Conservation (phyloP, 2,329 filamentous ascomycete genomes). For the Beauveria sp. region DNA sequence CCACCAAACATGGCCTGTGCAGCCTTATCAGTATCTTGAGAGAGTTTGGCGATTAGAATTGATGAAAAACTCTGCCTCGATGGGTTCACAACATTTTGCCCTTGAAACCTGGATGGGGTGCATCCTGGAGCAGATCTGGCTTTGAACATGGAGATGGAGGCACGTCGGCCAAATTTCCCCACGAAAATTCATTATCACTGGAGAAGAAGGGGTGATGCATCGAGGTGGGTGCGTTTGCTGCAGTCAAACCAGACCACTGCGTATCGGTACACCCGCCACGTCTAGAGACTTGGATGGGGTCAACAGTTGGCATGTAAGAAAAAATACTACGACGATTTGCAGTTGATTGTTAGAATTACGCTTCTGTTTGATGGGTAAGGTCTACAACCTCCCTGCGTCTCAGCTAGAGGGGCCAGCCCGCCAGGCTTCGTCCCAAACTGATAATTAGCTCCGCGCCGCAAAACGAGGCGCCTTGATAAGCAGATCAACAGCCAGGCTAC, state of each 20-base stretch:
- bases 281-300: too few relatives aligned
- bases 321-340: too few relatives aligned
- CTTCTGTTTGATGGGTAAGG: conserved; percentile 7
- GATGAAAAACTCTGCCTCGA: not conserved
- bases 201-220: not conserved
- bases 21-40: not conserved
- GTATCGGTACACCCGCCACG: too few relatives aligned
- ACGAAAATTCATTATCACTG: not conserved
- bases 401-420: not conserved
- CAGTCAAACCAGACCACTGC: not conserved
- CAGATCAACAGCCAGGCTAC: not conserved
- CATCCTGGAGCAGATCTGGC: not conserved
- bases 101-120: not conserved
- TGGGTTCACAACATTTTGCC: not conserved
- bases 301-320: too few relatives aligned
- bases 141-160: not conserved
- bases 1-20: conserved; percentile 9
- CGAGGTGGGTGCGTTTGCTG: not conserved
- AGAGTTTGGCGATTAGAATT: not conserved
- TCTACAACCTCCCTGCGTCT: conserved; percentile 1
- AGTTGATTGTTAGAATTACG: too few relatives aligned
- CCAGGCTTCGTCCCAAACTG: not conserved
- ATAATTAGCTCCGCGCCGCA: not conserved
- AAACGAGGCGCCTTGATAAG: not conserved
- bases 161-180: not conserved